Percentiles rank a stretch among this genome's conserved stretches.
Evolutionary conservation across 1,284 basidiomycete genomes (phyloP).

Genomic region (Stereum hirsutum): DNA sequence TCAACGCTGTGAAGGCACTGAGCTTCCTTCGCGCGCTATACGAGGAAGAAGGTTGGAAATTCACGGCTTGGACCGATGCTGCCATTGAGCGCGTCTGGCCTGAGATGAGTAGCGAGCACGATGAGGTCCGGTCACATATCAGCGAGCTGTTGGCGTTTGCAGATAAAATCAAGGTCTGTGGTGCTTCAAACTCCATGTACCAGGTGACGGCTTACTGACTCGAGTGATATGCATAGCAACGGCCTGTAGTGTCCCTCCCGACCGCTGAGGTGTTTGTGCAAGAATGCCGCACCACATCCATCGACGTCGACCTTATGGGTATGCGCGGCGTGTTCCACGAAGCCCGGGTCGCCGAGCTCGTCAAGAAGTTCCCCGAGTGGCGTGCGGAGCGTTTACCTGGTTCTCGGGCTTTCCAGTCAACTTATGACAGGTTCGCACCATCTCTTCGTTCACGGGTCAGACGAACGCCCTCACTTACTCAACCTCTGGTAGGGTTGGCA

Average conservation of each 20-base stretch:
- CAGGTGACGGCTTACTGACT: too few relatives aligned
- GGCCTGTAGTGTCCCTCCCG: conserved; percentile 60
- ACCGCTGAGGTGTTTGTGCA: conserved; percentile 63
- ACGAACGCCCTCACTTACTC: too few relatives aligned
- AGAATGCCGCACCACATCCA: conserved; percentile 51
- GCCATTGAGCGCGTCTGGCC: conserved; percentile 63
- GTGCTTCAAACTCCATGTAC: background rate
- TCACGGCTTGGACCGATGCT: conserved; percentile 66
- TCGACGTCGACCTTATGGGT: conserved; percentile 68
- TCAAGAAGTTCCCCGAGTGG: conserved; percentile 58
- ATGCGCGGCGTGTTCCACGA: conserved; percentile 62
- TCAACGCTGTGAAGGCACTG: conserved; percentile 57
- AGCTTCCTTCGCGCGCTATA: conserved; percentile 59
- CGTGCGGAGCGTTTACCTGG: conserved; percentile 62
- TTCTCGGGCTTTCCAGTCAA: conserved; percentile 70
- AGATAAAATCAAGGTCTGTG: conserved; percentile 53
- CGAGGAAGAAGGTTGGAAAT: conserved; percentile 72
- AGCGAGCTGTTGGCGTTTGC: conserved; percentile 69
- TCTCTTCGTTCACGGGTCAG: conserved; percentile 5
- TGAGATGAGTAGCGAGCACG: conserved; percentile 69
- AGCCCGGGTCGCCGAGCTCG: conserved; percentile 48
- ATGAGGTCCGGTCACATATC: conserved; percentile 69
- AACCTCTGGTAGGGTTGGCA: conserved; percentile 52
- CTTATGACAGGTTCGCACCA: conserved; percentile 72
- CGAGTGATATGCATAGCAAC: too few relatives aligned